Evolutionary conservation across 2,329 filamentous ascomycete species (phyloP), one percentile per base, ranked within the genome.

Genomic region (Stylonectria norvegica): DNA sequence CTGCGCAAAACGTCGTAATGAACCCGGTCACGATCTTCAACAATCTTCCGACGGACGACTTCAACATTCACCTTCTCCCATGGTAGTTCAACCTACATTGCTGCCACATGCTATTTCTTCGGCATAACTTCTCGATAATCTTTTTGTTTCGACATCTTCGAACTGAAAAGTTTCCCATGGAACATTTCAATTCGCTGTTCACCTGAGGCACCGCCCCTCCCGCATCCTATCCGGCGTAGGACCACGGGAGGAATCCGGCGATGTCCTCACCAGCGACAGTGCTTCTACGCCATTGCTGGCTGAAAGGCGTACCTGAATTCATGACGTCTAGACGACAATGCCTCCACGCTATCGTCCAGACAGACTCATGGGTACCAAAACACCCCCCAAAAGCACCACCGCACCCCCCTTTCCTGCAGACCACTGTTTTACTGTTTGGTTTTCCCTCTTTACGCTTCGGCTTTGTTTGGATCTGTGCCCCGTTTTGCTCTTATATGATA

Each of bases 301-400:
- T 8, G 17, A 43, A 36, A 36, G 38, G 25, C 15, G 27, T 12
- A 8, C 12, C 43, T 43, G 43, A 33, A 15, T 34, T 45, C 20
- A 20, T 19, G 59, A 62, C 53, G 55, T 56, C 59, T 27, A 16
- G 14, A 42, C 47, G 69, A 76, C 69, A 77, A 76, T 77, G 73
- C 69, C 66, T 61, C 54, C 69, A 65, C 73, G 73, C 73, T 76
- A 76, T 76, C 66, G 36, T 25, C 39, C 45, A 27, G 20, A 14
- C 40, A 40, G 18, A 6, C 20, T 38, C 29, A 7, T 31, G 64
- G 27, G 31, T 16, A 41, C 20, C 22, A 35, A 46, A 49, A 36
- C 32, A 38, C 19, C 32, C 22, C 28, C 5, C 15, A 14, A 38
- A 36, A 28, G 34, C 38, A 8, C 22, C 32, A 5, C 8, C 20